A percentile compares a stretch with the other conserved stretches of the same genome.
These are phyloP conservation scores for Paraleonurus japonicus DNA, from an alignment of 257 asterid genomes.

Conservation along the genomic window DNA sequence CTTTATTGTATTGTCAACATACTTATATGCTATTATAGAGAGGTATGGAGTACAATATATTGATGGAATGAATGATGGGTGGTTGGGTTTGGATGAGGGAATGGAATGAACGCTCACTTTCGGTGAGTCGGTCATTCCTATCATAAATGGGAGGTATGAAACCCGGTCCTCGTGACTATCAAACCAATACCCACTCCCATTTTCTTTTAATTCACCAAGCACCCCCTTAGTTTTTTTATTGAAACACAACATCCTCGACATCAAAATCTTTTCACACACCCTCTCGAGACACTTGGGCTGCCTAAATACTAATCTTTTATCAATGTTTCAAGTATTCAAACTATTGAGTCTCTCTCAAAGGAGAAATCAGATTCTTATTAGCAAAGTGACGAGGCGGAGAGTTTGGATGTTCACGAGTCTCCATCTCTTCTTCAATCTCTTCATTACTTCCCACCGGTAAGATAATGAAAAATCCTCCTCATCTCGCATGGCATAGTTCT, in stretches of 20 bases:
- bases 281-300: constrained; percentile 14
- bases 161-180: too few species aligned
- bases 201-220: too few species aligned
- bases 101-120: too few species aligned
- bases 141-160: too few species aligned
- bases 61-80: neutral
- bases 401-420: constrained; percentile 14
- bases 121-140: too few species aligned
- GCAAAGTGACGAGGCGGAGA: neutral
- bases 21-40: neutral
- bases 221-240: too few species aligned
- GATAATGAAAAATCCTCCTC: constrained; percentile 23
- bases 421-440: constrained; percentile 21
- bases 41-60: neutral
- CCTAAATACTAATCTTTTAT: neutral
- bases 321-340: constrained; percentile 13
- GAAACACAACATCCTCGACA: neutral
- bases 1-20: neutral
- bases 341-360: constrained; percentile 25
- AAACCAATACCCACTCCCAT: too few species aligned
- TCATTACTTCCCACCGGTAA: neutral
- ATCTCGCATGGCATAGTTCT: constrained; percentile 23
- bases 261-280: neutral
- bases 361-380: constrained; percentile 28
- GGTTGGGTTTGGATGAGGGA: too few species aligned